Base-by-base conservation (phyloP, 2,329 filamentous ascomycete species). In the Penicillium hesseltinei region DNA sequence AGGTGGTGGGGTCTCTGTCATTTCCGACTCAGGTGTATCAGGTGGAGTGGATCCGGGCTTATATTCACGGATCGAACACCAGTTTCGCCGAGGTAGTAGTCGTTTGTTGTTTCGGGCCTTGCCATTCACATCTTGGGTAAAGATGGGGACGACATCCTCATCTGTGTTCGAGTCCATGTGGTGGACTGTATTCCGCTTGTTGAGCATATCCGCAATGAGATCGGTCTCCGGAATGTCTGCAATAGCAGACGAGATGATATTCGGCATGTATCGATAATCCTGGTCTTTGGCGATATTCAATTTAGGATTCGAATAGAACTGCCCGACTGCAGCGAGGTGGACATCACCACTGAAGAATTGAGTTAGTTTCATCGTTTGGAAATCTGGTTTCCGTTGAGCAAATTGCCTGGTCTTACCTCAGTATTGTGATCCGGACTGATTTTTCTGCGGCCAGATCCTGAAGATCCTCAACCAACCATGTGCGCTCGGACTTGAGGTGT, bases 261-360 rank as follows among this genome's bases (percentile, higher is more conserved):
- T 99, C 5, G 92, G 90, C 89, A 99, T 99, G 72, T 99, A 99
- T 60, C 94, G 84, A 69, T 94, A 92, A 72, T 99, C 94, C 64
- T 87, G 87, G 75, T 97, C 91, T 74, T 97, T 97, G 3, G 90
- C 80, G 33, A 96, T 79, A 6, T 87, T 82, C 23, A 93, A 80
- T 73, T 91, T 94, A 15, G 91, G 88, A 70, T 95, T 95, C 10
- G 91, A 94, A 77, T 93, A 97, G 76, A 99, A 97, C 65, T 96
- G 92, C 2, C 94, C 94, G 39, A 97, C 84, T 9, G 92, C 94
- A 15, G 83, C 84, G 13, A 88, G 75, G 69, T 88, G 92, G 21
- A 97, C 94, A 69, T 97, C 94, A 36, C 95, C 94, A 68, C 92
- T 88, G 39, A 21, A 62, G 23, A 17, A 35, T 40, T 59, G 45